A percentile compares a stretch with the other conserved stretches of the same genome.
Conservation (phyloP, 352 stramenopile species). For the Phytophthora colocasiae region DNA sequence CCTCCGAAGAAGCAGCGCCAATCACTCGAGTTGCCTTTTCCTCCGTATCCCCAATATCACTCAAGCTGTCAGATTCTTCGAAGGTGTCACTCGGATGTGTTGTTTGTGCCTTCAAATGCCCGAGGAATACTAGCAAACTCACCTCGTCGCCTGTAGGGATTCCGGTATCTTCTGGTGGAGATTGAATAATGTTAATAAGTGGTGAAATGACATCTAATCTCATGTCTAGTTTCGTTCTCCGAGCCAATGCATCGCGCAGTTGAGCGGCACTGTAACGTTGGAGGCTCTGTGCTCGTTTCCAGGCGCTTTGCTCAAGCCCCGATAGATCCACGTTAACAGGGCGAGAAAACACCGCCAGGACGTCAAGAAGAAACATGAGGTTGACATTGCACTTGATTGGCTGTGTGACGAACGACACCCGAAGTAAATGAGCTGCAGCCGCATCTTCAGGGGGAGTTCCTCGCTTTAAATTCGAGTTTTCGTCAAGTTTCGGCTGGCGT, state of each 20-base stretch:
- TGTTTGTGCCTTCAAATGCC: slow-evolving; percentile 74
- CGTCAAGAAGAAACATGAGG: slow-evolving; percentile 72
- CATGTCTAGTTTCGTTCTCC: slow-evolving; percentile 72
- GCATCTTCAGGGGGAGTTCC: slow-evolving; percentile 13
- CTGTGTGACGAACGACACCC: slow-evolving; percentile 78
- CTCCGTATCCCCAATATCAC: slow-evolving; percentile 10
- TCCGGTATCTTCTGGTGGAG: slow-evolving; percentile 33
- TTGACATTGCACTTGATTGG: slow-evolving; percentile 85
- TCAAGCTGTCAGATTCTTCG: slow-evolving; percentile 17
- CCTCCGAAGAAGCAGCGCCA: slow-evolving; percentile 30
- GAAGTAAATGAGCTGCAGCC: slow-evolving; percentile 43
- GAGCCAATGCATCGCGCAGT: slow-evolving; percentile 68
- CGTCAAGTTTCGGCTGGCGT: slow-evolving; percentile 23
- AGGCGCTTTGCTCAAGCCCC: slow-evolving; percentile 73
- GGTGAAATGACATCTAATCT: slow-evolving; percentile 84
- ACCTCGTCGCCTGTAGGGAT: slow-evolving; percentile 40
- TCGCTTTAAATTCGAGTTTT: slow-evolving; percentile 25
- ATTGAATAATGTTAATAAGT: slow-evolving; percentile 76
- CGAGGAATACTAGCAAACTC: slow-evolving; percentile 75
- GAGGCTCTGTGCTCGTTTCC: slow-evolving; percentile 75
- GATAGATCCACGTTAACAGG: slow-evolving; percentile 82
- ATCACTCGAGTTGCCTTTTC: slow-evolving; percentile 19
- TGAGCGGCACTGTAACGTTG: slow-evolving; percentile 82
- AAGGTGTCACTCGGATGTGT: slow-evolving; percentile 41
- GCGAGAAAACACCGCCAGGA: slow-evolving; percentile 74